These are phyloP conservation scores for Fallopia convolvulus DNA, from an alignment of 148 eudicot species.

Conservation along the genomic window DNA sequence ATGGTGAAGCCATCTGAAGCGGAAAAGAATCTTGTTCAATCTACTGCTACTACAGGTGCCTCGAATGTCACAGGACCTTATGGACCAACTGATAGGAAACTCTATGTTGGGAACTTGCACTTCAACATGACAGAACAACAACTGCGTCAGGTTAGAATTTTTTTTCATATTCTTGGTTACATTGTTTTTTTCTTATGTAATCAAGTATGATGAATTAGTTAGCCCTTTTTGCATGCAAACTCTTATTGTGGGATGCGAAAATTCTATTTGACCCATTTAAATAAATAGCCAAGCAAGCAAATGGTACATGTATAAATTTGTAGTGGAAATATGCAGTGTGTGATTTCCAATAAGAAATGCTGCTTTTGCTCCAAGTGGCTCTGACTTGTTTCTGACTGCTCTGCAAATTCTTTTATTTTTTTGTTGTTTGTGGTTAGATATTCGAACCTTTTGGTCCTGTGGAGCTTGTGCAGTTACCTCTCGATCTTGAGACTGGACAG, in stretches of 20 bases:
- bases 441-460: constrained; percentile 97
- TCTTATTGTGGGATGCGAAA: not conserved
- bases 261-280: not conserved
- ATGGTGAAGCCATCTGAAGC: constrained; percentile 99
- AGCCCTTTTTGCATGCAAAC: not conserved
- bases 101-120: constrained; percentile 92
- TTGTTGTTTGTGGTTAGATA: constrained; percentile 31
- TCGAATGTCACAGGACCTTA: constrained; percentile 73
- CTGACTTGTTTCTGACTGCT: not conserved
- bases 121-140: constrained; percentile 92
- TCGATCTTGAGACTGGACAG: constrained; percentile 93
- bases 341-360: not conserved
- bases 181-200: not conserved
- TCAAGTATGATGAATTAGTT: not conserved
- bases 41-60: constrained; percentile 56
- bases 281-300: not conserved
- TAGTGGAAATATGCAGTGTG: not conserved
- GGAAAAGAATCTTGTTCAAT: constrained; percentile 96
- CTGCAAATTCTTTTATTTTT: not conserved
- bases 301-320: not conserved
- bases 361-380: not conserved
- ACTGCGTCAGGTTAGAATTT: constrained; percentile 58
- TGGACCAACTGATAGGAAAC: constrained; percentile 92
- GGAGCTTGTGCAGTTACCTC: constrained; percentile 96
- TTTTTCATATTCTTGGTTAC: not conserved